These are phyloP conservation scores for Raddia guianensis DNA, from an alignment of 176 grass and related monocot species.

Conservation along the genomic window DNA sequence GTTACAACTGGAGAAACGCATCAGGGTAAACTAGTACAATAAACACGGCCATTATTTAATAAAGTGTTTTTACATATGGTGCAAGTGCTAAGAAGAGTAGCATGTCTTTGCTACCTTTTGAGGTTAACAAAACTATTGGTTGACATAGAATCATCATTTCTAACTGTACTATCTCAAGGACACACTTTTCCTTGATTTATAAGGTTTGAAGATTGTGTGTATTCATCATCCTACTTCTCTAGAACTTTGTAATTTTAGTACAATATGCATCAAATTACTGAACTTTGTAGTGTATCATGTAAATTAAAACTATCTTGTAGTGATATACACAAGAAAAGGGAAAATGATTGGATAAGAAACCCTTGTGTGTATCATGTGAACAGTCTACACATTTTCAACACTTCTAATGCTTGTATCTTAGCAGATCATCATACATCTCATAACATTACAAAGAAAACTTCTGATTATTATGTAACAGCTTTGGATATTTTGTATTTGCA, in stretches of 20 bases:
- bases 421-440: background rate
- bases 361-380: background rate
- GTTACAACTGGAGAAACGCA: constrained; percentile 82
- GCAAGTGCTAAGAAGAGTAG: constrained; percentile 24
- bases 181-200: background rate
- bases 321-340: constrained; percentile 1
- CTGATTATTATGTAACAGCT: background rate
- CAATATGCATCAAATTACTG: background rate
- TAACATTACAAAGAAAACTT: background rate
- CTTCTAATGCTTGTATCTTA: constrained; percentile 24
- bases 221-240: background rate
- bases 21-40: constrained; percentile 58
- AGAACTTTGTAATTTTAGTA: background rate
- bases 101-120: constrained; percentile 25
- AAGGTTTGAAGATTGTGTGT: background rate
- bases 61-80: constrained; percentile 23
- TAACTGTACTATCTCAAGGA: background rate
- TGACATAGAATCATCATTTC: constrained; percentile 14
- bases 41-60: constrained; percentile 25
- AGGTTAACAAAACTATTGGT: background rate
- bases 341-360: constrained; percentile 24
- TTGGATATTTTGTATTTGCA: constrained; percentile 40
- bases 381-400: constrained; percentile 12
- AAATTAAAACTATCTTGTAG: constrained; percentile 31
- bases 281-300: constrained; percentile 18